Percentiles rank a stretch among this genome's conserved stretches.
phyloP scores from a whole-genome alignment of 2,329 filamentous ascomycete genomes.

The Dothistroma septosporum region DNA sequence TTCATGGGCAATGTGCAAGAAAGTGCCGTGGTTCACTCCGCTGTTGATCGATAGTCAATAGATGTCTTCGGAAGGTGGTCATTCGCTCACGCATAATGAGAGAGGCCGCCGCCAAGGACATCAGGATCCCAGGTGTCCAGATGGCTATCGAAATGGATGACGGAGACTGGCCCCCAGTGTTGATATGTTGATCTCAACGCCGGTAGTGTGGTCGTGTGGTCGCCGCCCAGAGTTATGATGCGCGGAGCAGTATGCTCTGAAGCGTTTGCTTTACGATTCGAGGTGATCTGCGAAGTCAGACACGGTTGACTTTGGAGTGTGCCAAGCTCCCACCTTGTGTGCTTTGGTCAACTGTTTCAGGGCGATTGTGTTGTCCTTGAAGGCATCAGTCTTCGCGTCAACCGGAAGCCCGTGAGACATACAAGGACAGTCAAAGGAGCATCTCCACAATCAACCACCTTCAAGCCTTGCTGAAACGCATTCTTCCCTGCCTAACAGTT shows the following conservation, averaged over 20 bases:
- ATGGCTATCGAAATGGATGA: slow-evolving; percentile 56
- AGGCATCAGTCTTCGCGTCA: background rate
- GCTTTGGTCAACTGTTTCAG: slow-evolving; percentile 51
- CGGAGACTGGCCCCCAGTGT: slow-evolving; percentile 53
- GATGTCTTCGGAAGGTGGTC: background rate
- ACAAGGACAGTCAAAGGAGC: slow-evolving; percentile 43
- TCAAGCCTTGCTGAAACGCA: slow-evolving; percentile 43
- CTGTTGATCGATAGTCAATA: slow-evolving; percentile 27
- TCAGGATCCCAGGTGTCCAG: slow-evolving; percentile 54
- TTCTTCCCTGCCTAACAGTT: slow-evolving; percentile 10
- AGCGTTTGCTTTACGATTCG: slow-evolving; percentile 41
- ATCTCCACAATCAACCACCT: slow-evolving; percentile 54
- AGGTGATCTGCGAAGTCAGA: slow-evolving; percentile 38
- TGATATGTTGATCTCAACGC: slow-evolving; percentile 48
- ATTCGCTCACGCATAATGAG: slow-evolving; percentile 53
- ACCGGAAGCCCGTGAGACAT: background rate
- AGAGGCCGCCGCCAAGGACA: slow-evolving; percentile 55
- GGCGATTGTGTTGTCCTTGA: slow-evolving; percentile 51
- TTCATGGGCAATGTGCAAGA: slow-evolving; percentile 58
- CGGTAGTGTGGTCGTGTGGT: slow-evolving; percentile 54
- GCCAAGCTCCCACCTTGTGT: slow-evolving; percentile 43
- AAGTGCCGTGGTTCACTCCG: slow-evolving; percentile 59
- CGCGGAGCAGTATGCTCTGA: slow-evolving; percentile 45
- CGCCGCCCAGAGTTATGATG: slow-evolving; percentile 53
- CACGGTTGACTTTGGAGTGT: background rate